Base-by-base conservation (phyloP, 257 asterid species). In the Solanum tacnaense region DNA sequence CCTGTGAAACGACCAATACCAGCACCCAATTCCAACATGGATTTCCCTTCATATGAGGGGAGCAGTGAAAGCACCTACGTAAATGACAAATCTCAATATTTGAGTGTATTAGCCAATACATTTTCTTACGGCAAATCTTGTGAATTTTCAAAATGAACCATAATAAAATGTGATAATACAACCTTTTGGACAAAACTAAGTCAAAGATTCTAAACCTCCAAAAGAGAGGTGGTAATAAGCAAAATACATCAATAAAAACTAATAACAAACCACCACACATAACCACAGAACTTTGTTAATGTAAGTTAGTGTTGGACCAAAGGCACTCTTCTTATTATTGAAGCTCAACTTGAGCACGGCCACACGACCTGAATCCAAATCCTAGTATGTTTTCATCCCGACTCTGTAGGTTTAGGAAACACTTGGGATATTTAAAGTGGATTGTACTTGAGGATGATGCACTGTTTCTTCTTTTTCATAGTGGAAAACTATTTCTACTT, bases 1-100 rank as follows among this genome's bases (percentile, higher is more conserved):
- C 98, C 95, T 5, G 99, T 96, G 90, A 97, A 97, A 88, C 99
- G 99, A 58, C 99, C 99, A 90, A 97, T 96, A 31, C 99, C 99
- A 93, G 99, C 99, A 86, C 99, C 99, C 38, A 97, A 95, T 93
- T 97, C 99, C 87, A 97, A 92, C 89, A 97, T 90, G 3, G 96
- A 92, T 87, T 96, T 97, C 49, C 98, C 98, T 84, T 95, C 99
- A 34, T 92, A 94, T 49, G 95, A 89, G 7, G 99, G 99, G 76
- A 97, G 98, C 87, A 95, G 87, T 67, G 98, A 94, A 70, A 97
- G 93, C 83, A 97, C 98, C 99, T 97, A 88, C 23, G 23, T 52
- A 52, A 23, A 29, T 18, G 31, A 46, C 68, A 46, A 46, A 16
- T 46, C 4, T 16, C 85, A 81, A 46, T 79, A 79, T 5, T 81